phyloP scores from a whole-genome alignment of 345 rosid species.

The Salix brachista region DNA sequence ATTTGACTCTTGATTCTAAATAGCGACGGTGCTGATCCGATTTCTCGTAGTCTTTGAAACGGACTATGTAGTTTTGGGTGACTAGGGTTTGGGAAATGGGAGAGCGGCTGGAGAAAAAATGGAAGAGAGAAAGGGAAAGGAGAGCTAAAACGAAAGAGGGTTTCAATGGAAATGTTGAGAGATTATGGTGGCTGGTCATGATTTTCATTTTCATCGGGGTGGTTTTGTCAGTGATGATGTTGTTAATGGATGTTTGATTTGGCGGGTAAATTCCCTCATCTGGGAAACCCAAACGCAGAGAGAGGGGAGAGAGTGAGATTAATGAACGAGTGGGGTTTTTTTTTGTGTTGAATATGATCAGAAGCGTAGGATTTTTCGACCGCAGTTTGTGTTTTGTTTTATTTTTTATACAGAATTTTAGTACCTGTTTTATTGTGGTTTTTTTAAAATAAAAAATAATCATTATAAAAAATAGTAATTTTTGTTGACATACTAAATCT shows the following conservation, averaged over 20 bases:
- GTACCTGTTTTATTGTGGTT: too few species aligned
- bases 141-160: constrained; percentile 3
- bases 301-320: too few species aligned
- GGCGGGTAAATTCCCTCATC: constrained; percentile 18
- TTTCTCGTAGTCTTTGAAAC: constrained; percentile 60
- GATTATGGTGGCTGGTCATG: constrained; percentile 8
- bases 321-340: too few species aligned
- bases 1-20: constrained; percentile 49
- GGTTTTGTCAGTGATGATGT: not conserved
- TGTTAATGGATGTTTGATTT: constrained; percentile 2
- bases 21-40: constrained; percentile 53
- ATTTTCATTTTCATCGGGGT: not conserved
- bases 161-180: constrained; percentile 8
- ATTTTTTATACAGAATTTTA: too few species aligned
- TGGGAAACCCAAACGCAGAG: not conserved
- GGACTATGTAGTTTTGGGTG: constrained; percentile 56
- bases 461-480: too few species aligned
- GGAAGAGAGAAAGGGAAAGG: constrained; percentile 14
- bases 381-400: too few species aligned
- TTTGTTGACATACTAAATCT: too few species aligned
- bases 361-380: too few species aligned
- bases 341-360: too few species aligned
- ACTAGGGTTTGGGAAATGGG: constrained; percentile 21
- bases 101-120: not conserved
- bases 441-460: too few species aligned